Evolutionary conservation across 306 rosid species (phyloP), one percentile per base, ranked within the genome.

Genomic region (Arachis hypogaea): DNA sequence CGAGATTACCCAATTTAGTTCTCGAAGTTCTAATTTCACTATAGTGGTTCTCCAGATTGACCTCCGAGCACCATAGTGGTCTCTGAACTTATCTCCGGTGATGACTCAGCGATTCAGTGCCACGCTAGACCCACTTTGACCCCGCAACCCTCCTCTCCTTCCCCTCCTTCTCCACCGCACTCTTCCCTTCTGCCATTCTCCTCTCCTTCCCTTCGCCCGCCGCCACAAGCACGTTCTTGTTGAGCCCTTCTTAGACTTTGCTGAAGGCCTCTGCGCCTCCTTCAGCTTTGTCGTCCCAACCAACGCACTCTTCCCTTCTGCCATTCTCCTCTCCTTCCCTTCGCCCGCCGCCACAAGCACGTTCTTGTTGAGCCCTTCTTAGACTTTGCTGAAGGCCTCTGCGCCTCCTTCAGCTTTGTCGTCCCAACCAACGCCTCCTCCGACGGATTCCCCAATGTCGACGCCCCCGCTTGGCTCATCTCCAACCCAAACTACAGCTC

Each of bases 211-310:
- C 1, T 87, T 94, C 10, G 90, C 99, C 0, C 84, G 82, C 9
- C 99, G 99, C 72, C 99, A 94, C 87, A 96, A 92, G 46, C 96
- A 97, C 0, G 88, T 92, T 11, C 96, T 96, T 2, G 92, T 94
- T 7, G 90, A 92, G 79, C 98, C 97, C 1, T 90, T 94, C 79
- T 83, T 64, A n/a, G 95, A 89, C 76, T 64, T 92, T 0, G 85
- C 88, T 0, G 97, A 86, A 83, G 9, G 74, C 94, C 52, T 80
- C 93, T 11, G 56, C 73, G 58, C 76, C 4, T 80, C 77, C 9
- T 63, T 85, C 54, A 82, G 28, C 70, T 78, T 80, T 36, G 54
- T 75, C 7, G 73, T 82, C 7, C 78, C 88, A 12, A 14, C 59
- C 9, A 52, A 66, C 40, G 66, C 51, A 18, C 18, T 18, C 18